Conservation (phyloP, 2,329 filamentous ascomycete genomes). For the Didymella lethalis region DNA sequence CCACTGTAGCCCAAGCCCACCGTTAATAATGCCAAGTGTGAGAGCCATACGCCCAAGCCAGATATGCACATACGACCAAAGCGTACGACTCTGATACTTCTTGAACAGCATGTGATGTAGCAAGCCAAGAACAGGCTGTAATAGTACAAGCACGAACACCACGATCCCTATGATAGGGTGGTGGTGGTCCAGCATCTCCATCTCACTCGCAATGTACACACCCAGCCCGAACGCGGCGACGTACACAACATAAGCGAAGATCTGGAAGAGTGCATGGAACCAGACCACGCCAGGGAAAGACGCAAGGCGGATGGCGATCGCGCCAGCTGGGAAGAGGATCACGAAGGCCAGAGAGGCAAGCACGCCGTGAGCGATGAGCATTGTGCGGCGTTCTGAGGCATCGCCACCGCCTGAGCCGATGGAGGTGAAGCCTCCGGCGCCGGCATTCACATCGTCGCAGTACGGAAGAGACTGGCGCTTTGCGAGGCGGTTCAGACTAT, state of each 20-base stretch:
- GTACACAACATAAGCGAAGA: conserved; percentile 57
- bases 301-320: conserved; percentile 54
- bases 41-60: conserved; percentile 64
- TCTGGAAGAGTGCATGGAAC: conserved; percentile 58
- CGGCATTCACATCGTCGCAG: conserved; percentile 37
- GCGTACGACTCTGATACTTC: conserved; percentile 54
- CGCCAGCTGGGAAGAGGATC: conserved; percentile 56
- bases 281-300: conserved; percentile 55
- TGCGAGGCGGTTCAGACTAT: conserved; percentile 4
- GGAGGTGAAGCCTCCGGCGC: conserved; percentile 26
- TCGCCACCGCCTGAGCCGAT: conserved; percentile 17
- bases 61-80: conserved; percentile 60
- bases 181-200: conserved; percentile 48
- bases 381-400: conserved; percentile 32
- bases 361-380: conserved; percentile 55
- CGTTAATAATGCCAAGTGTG: conserved; percentile 63
- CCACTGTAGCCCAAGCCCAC: conserved; percentile 62
- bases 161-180: conserved; percentile 65
- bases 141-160: conserved; percentile 59
- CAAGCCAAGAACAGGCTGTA: conserved; percentile 62
- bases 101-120: conserved; percentile 62
- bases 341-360: conserved; percentile 56
- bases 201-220: conserved; percentile 56
- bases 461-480: conserved; percentile 40
- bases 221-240: conserved; percentile 61